phyloP scores from a whole-genome alignment of 306 rosid genomes.

The Malus sylvestris region DNA sequence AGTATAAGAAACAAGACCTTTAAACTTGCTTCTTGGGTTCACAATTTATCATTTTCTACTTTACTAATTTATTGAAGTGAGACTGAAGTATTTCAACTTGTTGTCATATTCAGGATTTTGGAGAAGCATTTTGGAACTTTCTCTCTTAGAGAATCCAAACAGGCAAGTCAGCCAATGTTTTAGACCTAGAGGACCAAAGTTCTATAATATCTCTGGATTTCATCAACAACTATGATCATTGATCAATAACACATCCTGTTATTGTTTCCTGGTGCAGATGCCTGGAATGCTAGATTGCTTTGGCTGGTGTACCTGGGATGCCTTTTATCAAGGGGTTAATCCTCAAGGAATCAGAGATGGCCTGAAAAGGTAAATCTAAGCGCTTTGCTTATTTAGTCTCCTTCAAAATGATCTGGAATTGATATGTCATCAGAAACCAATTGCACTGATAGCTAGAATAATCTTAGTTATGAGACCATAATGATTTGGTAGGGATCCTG shows the following conservation, averaged over 20 bases:
- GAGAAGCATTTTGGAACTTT: slow-evolving; percentile 30
- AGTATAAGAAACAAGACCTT: background rate
- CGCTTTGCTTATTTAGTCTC: background rate
- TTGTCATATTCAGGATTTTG: slow-evolving; percentile 26
- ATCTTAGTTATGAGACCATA: background rate
- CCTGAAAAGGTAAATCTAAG: slow-evolving; percentile 25
- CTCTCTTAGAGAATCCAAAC: slow-evolving; percentile 28
- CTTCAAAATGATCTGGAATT: background rate
- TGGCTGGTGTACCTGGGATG: slow-evolving; percentile 46
- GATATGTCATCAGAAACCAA: background rate
- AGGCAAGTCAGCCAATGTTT: slow-evolving; percentile 19
- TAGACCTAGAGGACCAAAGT: background rate
- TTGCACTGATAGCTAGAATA: background rate
- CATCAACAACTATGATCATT: background rate
- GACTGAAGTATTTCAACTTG: background rate
- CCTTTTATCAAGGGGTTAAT: slow-evolving; percentile 26
- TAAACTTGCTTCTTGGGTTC: background rate
- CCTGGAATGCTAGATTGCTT: slow-evolving; percentile 39
- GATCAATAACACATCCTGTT: background rate
- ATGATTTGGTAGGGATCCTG: background rate
- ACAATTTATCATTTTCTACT: background rate
- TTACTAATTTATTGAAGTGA: background rate
- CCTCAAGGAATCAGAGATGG: slow-evolving; percentile 39
- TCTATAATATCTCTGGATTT: background rate
- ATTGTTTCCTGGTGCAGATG: slow-evolving; percentile 18